Conservation (phyloP, 2,329 filamentous ascomycete species). For the Penicillium sp. region DNA sequence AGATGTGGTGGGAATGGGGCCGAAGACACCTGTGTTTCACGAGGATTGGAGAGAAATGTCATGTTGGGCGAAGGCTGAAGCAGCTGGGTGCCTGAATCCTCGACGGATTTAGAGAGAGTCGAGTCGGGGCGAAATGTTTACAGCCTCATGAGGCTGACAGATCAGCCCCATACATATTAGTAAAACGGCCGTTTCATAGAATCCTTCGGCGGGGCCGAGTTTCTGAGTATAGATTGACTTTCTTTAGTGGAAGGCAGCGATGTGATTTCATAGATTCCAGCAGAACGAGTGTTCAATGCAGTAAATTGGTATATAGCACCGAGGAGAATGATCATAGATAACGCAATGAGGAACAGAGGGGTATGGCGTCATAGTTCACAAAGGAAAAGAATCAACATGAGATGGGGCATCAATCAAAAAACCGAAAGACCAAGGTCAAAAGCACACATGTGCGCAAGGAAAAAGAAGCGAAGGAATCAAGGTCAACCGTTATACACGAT, state of each 20-base stretch:
- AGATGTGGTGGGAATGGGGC: not conserved
- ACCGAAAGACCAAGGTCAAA: conserved; percentile 1
- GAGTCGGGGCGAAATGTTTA: conserved; percentile 1
- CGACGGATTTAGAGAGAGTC: not conserved
- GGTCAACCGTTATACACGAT: conserved; percentile 3
- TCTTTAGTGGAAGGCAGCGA: not conserved
- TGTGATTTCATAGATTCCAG: not conserved
- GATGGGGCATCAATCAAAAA: conserved; percentile 5
- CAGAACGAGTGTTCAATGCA: not conserved
- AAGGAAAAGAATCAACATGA: conserved; percentile 4
- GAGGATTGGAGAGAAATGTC: conserved; percentile 1
- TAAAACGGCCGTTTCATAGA: not conserved
- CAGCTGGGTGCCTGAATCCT: not conserved
- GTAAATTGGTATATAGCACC: conserved; percentile 10
- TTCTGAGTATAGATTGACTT: not conserved
- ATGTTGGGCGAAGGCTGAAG: not conserved
- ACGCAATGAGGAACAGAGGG: conserved; percentile 9
- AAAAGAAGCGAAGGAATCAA: conserved; percentile 15
- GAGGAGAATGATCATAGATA: conserved; percentile 1
- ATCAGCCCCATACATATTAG: too few relatives aligned
- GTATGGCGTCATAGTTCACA: conserved; percentile 10
- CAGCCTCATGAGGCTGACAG: conserved; percentile 2
- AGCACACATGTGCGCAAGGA: conserved; percentile 17
- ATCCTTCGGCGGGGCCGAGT: not conserved
- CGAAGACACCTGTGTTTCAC: not conserved